A percentile compares a stretch with the other conserved stretches of the same genome.
These are phyloP conservation scores for Typha latifolia DNA, from an alignment of 176 grass and related monocot genomes.

Conservation along the genomic window DNA sequence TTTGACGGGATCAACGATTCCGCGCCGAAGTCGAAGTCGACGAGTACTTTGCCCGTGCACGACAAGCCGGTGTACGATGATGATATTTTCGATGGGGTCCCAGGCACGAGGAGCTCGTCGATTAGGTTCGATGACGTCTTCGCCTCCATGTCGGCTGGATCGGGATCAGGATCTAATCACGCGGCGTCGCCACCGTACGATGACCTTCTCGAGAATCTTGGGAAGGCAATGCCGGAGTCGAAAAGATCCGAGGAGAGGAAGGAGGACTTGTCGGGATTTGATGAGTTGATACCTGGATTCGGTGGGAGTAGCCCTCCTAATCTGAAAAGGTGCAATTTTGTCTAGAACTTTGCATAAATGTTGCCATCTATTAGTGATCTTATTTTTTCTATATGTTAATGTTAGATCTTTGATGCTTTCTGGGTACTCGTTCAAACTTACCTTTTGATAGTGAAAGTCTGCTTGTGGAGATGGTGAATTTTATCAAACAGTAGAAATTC, in stretches of 20 bases:
- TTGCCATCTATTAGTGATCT: background rate
- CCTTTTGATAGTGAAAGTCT: too few relatives aligned
- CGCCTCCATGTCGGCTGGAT: background rate
- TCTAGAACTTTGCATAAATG: too few relatives aligned
- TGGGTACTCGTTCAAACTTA: too few relatives aligned
- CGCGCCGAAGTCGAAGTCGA: background rate
- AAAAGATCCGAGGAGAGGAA: conserved; percentile 20
- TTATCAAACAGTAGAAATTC: too few relatives aligned
- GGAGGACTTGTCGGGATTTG: conserved; percentile 33
- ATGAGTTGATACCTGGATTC: conserved; percentile 81
- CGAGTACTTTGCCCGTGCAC: conserved; percentile 8
- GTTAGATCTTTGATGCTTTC: conserved; percentile 23
- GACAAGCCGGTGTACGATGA: conserved; percentile 40
- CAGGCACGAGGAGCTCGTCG: conserved; percentile 21
- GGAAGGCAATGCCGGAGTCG: conserved; percentile 12
- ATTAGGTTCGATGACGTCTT: conserved; percentile 60
- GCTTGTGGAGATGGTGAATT: too few relatives aligned
- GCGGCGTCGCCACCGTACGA: conserved; percentile 37
- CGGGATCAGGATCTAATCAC: conserved; percentile 7
- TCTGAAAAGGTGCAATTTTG: conserved; percentile 30
- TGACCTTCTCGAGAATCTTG: conserved; percentile 61
- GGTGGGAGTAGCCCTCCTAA: conserved; percentile 24
- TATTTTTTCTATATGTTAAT: too few relatives aligned
- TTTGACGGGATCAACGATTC: conserved; percentile 13
- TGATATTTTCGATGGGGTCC: conserved; percentile 37